phyloP scores from a whole-genome alignment of 352 stramenopile species.

The Globisporangium parvum region DNA sequence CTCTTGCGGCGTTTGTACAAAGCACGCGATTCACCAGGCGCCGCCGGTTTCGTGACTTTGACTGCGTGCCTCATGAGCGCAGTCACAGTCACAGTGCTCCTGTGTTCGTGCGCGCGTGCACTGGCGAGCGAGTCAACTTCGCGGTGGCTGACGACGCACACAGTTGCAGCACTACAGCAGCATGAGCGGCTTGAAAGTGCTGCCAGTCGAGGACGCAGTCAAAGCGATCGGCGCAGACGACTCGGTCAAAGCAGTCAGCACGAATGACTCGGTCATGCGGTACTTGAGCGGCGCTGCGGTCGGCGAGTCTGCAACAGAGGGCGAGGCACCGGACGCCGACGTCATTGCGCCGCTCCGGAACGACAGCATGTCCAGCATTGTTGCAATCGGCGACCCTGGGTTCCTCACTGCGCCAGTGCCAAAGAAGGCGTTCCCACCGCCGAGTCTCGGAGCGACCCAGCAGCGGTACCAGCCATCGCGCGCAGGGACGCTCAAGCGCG shows the following conservation, averaged over 20 bases:
- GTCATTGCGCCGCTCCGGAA: slow-evolving; percentile 12
- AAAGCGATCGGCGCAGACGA: slow-evolving; percentile 2
- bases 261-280: slow-evolving; percentile 5
- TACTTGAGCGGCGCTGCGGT: slow-evolving; percentile 1
- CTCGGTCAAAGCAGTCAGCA: not conserved
- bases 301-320: not conserved
- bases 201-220: slow-evolving; percentile 11
- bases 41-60: too few species aligned
- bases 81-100: too few species aligned
- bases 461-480: slow-evolving; percentile 1
- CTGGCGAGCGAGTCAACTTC: too few species aligned
- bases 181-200: slow-evolving; percentile 13
- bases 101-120: too few species aligned
- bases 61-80: too few species aligned
- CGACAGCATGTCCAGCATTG: slow-evolving; percentile 7
- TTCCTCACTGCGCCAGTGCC: slow-evolving; percentile 6
- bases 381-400: slow-evolving; percentile 7
- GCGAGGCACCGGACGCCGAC: slow-evolving; percentile 1
- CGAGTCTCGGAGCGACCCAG: not conserved
- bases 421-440: slow-evolving; percentile 8
- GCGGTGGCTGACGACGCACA: too few species aligned
- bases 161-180: not conserved
- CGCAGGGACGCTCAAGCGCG: slow-evolving; percentile 2
- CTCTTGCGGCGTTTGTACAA: too few species aligned
- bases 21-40: too few species aligned